Evolutionary conservation across 345 rosid species (phyloP).

Genomic region (Limnanthes douglasii): DNA sequence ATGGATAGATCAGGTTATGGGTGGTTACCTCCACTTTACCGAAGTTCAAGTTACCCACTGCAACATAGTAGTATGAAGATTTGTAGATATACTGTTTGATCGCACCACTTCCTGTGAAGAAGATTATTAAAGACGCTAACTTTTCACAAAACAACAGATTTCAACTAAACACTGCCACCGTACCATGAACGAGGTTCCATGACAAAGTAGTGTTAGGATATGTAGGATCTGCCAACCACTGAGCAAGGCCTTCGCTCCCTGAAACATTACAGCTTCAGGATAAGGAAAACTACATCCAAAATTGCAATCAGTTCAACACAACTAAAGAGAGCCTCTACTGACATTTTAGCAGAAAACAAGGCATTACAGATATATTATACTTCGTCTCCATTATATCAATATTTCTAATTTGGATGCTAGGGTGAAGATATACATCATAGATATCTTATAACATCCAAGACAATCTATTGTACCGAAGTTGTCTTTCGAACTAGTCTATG

Average conservation of each 20-base stretch:
- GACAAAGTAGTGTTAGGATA: slow-evolving; percentile 72
- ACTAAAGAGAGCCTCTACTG: no score
- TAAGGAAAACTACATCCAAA: slow-evolving; percentile 6
- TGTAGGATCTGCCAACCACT: slow-evolving; percentile 77
- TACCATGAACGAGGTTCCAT: slow-evolving; percentile 69
- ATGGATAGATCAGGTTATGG: not conserved
- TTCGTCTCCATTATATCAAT: no score
- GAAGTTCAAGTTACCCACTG: slow-evolving; percentile 66
- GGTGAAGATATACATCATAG: no score
- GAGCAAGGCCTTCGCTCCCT: slow-evolving; percentile 75
- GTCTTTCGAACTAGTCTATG: no score
- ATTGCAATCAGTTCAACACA: no score
- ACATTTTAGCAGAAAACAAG: no score
- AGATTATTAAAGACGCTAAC: slow-evolving; percentile 7
- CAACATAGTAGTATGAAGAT: slow-evolving; percentile 68
- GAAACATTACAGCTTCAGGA: slow-evolving; percentile 17
- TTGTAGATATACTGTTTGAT: slow-evolving; percentile 41
- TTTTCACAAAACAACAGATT: slow-evolving; percentile 2
- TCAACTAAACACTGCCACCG: slow-evolving; percentile 10
- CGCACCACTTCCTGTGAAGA: slow-evolving; percentile 43
- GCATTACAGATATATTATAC: no score
- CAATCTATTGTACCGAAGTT: no score
- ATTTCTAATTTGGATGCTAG: no score
- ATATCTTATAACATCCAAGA: no score
- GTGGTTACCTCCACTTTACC: slow-evolving; percentile 55